Evolutionary conservation across 2,329 filamentous ascomycete species (phyloP).

Genomic region (Neonectria neomacrospora): DNA sequence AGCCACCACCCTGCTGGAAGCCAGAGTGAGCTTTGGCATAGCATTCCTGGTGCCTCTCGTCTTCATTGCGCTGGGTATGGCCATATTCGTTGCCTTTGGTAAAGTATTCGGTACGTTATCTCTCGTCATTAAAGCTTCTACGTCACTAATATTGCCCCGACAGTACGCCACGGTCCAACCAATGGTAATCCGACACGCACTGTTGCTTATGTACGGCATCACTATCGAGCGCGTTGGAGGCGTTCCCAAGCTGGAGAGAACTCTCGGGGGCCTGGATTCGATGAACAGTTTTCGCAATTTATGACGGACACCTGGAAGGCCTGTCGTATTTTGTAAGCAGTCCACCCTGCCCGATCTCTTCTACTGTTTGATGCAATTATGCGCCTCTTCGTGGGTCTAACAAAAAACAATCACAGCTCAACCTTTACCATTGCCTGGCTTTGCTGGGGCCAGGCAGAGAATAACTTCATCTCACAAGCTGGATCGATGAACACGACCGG

Average conservation of each 20-base stretch:
- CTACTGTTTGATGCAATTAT: neutral
- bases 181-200: neutral
- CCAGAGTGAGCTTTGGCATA: neutral
- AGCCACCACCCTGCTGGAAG: neutral
- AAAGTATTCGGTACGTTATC: neutral
- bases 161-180: slow-evolving; percentile 1
- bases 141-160: neutral
- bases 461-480: neutral
- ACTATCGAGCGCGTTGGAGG: neutral
- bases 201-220: slow-evolving; percentile 1
- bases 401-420: neutral
- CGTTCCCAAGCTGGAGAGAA: neutral
- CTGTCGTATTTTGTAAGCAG: neutral
- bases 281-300: slow-evolving; percentile 1
- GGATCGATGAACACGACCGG: slow-evolving; percentile 1
- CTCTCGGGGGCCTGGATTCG: neutral
- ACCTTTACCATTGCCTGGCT: slow-evolving; percentile 2
- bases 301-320: slow-evolving; percentile 2
- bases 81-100: neutral
- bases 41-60: neutral
- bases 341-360: neutral
- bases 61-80: neutral
- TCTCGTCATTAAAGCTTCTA: neutral
- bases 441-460: slow-evolving; percentile 3
- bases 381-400: neutral